Percentiles rank a stretch among this genome's conserved stretches.
phyloP scores from a whole-genome alignment of 2,329 filamentous ascomycete genomes.

The Lasiodiplodia theobromae region DNA sequence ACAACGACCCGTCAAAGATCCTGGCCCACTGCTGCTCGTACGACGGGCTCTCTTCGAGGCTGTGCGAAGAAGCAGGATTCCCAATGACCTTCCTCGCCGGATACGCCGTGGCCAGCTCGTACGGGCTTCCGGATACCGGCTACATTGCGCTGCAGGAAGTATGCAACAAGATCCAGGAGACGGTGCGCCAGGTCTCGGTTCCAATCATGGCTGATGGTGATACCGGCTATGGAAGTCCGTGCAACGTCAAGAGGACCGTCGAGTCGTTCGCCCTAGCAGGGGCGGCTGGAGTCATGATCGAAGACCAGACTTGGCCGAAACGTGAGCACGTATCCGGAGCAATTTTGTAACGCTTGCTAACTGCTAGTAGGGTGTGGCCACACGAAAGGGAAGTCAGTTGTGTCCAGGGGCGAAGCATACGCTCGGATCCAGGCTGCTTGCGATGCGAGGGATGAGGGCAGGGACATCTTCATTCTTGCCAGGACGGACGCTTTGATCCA shows the following conservation, averaged over 20 bases:
- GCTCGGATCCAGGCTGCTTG: conserved; percentile 56
- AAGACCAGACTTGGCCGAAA: conserved; percentile 60
- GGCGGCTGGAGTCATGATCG: conserved; percentile 52
- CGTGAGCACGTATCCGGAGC: conserved; percentile 39
- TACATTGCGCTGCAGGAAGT: conserved; percentile 59
- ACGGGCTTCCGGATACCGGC: conserved; percentile 56
- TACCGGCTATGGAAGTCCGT: conserved; percentile 57
- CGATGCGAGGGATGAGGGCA: conserved; percentile 55
- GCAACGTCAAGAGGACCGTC: conserved; percentile 57
- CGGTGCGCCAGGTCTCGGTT: conserved; percentile 45
- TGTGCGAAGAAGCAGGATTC: conserved; percentile 56
- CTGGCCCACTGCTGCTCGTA: conserved; percentile 54
- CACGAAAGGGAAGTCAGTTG: conserved; percentile 56
- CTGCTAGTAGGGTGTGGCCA: conserved; percentile 50
- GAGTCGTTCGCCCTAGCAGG: conserved; percentile 52
- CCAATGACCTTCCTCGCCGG: conserved; percentile 55
- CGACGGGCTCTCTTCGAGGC: conserved; percentile 53
- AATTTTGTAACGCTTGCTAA: background rate
- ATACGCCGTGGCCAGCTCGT: conserved; percentile 50
- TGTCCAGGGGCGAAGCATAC: conserved; percentile 54
- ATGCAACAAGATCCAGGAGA: conserved; percentile 55
- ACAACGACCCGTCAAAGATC: conserved; percentile 52
- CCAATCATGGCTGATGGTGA: conserved; percentile 57
- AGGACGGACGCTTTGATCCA: conserved; percentile 54
- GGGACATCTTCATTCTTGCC: conserved; percentile 56